phyloP scores from a whole-genome alignment of 2,329 filamentous ascomycete genomes.

The Aureobasidium mangrovei region DNA sequence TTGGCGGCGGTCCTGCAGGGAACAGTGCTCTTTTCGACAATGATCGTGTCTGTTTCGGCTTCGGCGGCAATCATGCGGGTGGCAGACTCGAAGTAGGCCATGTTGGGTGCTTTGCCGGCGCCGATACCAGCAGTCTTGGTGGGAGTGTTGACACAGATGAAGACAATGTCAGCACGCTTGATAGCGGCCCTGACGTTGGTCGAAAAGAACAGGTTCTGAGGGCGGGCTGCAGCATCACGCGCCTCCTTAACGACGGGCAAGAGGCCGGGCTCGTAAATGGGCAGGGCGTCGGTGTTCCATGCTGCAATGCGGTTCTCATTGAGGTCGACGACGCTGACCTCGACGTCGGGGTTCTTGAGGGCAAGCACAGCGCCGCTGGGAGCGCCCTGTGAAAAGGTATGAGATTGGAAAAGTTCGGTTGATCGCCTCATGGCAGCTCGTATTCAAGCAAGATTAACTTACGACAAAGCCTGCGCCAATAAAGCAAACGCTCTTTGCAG shows the following conservation, averaged over 20 bases:
- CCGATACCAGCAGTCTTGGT: slow-evolving; percentile 64
- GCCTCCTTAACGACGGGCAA: slow-evolving; percentile 57
- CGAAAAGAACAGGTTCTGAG: slow-evolving; percentile 65
- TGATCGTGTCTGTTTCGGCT: slow-evolving; percentile 58
- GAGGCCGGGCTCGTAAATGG: slow-evolving; percentile 68
- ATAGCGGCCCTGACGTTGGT: slow-evolving; percentile 56
- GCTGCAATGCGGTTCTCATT: slow-evolving; percentile 56
- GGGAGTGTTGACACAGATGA: slow-evolving; percentile 71
- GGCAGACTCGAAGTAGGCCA: slow-evolving; percentile 63
- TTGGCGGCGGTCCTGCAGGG: slow-evolving; percentile 65
- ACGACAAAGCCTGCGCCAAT: slow-evolving; percentile 17
- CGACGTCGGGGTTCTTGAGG: slow-evolving; percentile 60
- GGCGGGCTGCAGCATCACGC: slow-evolving; percentile 40
- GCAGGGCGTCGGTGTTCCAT: slow-evolving; percentile 66
- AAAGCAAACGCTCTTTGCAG: slow-evolving; percentile 14
- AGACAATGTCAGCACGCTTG: slow-evolving; percentile 60
- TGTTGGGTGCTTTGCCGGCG: slow-evolving; percentile 61
- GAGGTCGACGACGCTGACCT: slow-evolving; percentile 66
- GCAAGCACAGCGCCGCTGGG: slow-evolving; percentile 69
- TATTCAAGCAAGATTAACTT: slow-evolving; percentile 8
- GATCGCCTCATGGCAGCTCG: background rate
- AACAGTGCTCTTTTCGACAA: slow-evolving; percentile 77
- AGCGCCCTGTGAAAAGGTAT: slow-evolving; percentile 32
- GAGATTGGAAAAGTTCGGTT: background rate
- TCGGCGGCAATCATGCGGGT: slow-evolving; percentile 58